Evolutionary conservation across 2,329 filamentous ascomycete species (phyloP).

Genomic region (Pestalotiopsis sp.): DNA sequence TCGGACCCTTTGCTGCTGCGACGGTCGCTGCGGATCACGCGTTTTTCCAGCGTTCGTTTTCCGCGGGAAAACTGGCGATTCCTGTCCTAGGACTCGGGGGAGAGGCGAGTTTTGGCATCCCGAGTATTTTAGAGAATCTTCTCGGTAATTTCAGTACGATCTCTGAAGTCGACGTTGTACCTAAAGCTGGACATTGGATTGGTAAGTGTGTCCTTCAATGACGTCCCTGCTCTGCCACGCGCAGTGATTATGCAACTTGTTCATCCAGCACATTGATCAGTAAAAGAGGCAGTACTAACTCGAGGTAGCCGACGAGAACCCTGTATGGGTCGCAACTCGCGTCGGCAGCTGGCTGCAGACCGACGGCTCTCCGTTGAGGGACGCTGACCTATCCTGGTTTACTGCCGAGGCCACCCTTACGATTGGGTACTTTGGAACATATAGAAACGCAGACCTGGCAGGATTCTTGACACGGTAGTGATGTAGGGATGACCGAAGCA

Average conservation of each 20-base stretch:
- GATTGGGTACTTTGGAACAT: constrained; percentile 25
- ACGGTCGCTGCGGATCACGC: constrained; percentile 34
- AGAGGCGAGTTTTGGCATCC: constrained; percentile 34
- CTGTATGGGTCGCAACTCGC: constrained; percentile 26
- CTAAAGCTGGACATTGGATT: constrained; percentile 42
- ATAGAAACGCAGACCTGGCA: constrained; percentile 22
- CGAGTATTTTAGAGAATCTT: constrained; percentile 15
- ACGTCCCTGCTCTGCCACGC: no score
- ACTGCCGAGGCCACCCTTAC: constrained; percentile 25
- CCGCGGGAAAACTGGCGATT: constrained; percentile 22
- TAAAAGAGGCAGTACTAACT: neutral
- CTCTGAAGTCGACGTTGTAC: constrained; percentile 34
- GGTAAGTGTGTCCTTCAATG: constrained; percentile 22
- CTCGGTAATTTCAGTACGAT: constrained; percentile 27
- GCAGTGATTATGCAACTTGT: no score
- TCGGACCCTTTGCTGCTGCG: constrained; percentile 34
- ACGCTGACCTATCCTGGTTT: constrained; percentile 22
- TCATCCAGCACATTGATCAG: neutral
- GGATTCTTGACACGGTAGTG: constrained; percentile 8
- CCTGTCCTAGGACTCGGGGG: constrained; percentile 37
- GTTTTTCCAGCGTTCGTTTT: constrained; percentile 39
- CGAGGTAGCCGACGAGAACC: constrained; percentile 28
- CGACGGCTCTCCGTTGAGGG: constrained; percentile 21
- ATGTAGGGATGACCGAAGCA: no score
- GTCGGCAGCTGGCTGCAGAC: constrained; percentile 22